These are phyloP conservation scores for Plenodomus lindquistii DNA, from an alignment of 2,329 filamentous ascomycete species.

Conservation along the genomic window DNA sequence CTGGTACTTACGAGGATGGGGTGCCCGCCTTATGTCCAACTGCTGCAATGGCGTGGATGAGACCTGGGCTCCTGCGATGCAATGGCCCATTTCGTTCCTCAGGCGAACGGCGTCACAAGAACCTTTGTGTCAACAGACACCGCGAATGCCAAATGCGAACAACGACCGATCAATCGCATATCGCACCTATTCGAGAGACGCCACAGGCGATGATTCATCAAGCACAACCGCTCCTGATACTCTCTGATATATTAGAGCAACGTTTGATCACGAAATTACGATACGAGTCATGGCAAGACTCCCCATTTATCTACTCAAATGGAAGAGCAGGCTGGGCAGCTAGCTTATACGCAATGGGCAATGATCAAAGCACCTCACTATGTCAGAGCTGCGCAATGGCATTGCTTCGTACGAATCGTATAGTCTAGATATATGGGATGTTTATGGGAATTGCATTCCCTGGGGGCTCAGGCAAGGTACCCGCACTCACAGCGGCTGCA, in stretches of 20 bases:
- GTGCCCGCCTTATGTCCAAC: constrained; percentile 27
- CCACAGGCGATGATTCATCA: constrained; percentile 1
- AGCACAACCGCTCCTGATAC: too few species aligned
- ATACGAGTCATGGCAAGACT: too few species aligned
- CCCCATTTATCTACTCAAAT: too few species aligned
- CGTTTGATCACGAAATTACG: too few species aligned
- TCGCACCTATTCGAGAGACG: too few species aligned
- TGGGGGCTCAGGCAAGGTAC: background rate
- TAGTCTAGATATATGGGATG: background rate
- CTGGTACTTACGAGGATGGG: constrained; percentile 48
- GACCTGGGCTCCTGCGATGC: constrained; percentile 27
- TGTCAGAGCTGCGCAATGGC: background rate
- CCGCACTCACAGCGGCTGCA: constrained; percentile 4
- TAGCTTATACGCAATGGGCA: too few species aligned
- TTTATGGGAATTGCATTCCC: background rate
- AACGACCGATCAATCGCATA: background rate
- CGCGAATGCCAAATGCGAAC: background rate
- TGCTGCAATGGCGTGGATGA: constrained; percentile 27
- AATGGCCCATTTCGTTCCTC: constrained; percentile 33
- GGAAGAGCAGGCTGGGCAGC: too few species aligned
- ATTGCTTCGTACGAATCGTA: background rate
- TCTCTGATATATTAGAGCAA: too few species aligned
- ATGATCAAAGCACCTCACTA: background rate
- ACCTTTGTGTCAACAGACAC: background rate
- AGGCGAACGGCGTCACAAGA: constrained; percentile 8